phyloP scores from a whole-genome alignment of 192 early-diverging fungal genomes.

The Dissophora globulifera region DNA sequence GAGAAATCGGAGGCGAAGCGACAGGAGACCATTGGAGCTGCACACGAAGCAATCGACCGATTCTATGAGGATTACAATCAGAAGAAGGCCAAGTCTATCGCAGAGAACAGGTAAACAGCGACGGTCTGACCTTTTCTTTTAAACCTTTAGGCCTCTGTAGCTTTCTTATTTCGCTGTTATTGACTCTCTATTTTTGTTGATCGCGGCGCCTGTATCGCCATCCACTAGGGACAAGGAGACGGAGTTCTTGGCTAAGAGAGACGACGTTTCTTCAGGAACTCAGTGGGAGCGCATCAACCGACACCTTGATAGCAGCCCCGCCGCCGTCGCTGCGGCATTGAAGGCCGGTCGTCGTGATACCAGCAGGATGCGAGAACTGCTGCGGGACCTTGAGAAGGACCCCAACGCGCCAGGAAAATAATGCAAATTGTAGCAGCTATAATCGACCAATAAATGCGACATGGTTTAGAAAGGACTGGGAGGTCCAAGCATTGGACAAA shows the following conservation, averaged over 20 bases:
- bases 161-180: too few relatives aligned
- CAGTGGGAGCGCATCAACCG: conserved; percentile 80
- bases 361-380: conserved; percentile 74
- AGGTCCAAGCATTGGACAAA: background rate
- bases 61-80: conserved; percentile 88
- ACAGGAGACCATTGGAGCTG: conserved; percentile 67
- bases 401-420: conserved; percentile 72
- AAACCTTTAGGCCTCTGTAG: too few relatives aligned
- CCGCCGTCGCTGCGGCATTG: conserved; percentile 47
- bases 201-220: background rate
- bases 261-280: conserved; percentile 66
- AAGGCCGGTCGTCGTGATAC: conserved; percentile 67
- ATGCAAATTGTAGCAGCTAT: background rate
- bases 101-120: conserved; percentile 67
- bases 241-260: conserved; percentile 52
- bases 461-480: too few relatives aligned
- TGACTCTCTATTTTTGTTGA: background rate
- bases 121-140: background rate
- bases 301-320: conserved; percentile 68
- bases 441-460: too few relatives aligned
- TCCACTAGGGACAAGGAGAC: conserved; percentile 53
- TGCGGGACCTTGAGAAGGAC: conserved; percentile 76
- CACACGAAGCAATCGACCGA: conserved; percentile 74
- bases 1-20: conserved; percentile 60
- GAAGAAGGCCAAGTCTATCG: conserved; percentile 71